phyloP scores from a whole-genome alignment of 192 early-diverging fungal species.

The Backusella mclennaniae region DNA sequence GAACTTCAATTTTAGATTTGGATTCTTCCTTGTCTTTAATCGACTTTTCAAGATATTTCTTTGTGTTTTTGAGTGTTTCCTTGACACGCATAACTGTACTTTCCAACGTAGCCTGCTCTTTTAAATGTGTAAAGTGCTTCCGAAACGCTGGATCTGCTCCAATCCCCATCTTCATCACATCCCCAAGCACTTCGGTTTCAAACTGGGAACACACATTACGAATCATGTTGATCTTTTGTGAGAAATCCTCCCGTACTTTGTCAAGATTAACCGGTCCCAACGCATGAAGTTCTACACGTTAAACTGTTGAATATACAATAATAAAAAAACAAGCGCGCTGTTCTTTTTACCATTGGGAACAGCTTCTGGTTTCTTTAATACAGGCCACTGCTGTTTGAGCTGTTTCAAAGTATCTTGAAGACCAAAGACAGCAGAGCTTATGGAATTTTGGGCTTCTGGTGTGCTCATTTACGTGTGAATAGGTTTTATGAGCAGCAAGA shows the following conservation, averaged over 20 bases:
- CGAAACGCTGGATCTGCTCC: slow-evolving; percentile 36
- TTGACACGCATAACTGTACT: slow-evolving; percentile 31
- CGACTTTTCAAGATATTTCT: slow-evolving; percentile 15
- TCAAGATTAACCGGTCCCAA: slow-evolving; percentile 37
- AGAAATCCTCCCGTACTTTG: slow-evolving; percentile 31
- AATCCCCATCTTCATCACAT: slow-evolving; percentile 33
- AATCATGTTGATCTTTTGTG: slow-evolving; percentile 21
- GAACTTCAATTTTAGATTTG: slow-evolving; percentile 16
- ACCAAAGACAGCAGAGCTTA: slow-evolving; percentile 24
- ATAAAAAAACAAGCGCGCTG: not conserved
- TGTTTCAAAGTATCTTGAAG: slow-evolving; percentile 14
- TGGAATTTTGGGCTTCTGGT: slow-evolving; percentile 22
- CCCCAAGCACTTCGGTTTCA: slow-evolving; percentile 35
- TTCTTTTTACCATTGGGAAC: not conserved
- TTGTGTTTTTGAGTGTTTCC: slow-evolving; percentile 18
- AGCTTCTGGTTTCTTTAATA: not conserved
- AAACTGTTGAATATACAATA: not conserved
- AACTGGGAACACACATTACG: slow-evolving; percentile 38
- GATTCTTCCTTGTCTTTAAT: slow-evolving; percentile 13
- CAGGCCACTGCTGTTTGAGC: slow-evolving; percentile 14
- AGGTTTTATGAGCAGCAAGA: not conserved
- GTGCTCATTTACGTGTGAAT: not conserved
- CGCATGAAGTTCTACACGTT: slow-evolving; percentile 25
- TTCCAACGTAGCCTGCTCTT: slow-evolving; percentile 36
- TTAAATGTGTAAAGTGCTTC: slow-evolving; percentile 37